These are phyloP conservation scores for Fusarium sp. DNA, from an alignment of 2,329 filamentous ascomycete species.

Conservation along the genomic window DNA sequence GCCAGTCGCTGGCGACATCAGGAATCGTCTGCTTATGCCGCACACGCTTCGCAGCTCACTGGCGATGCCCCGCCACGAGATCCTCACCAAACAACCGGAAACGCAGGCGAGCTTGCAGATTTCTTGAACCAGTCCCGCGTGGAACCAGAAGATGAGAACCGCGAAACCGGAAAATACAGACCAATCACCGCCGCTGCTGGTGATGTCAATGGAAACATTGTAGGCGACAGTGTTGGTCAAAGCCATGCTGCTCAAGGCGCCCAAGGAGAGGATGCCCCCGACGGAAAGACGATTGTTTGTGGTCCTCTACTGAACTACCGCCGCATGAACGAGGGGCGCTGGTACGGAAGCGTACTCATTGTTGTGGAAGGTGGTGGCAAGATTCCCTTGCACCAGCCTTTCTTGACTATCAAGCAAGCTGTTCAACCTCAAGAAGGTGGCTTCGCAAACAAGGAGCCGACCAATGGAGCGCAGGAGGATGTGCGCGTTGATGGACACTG, in stretches of 20 bases:
- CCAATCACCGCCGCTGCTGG: constrained; percentile 64
- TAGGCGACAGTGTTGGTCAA: constrained; percentile 43
- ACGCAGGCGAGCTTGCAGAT: constrained; percentile 65
- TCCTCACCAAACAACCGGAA: constrained; percentile 53
- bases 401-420: constrained; percentile 66
- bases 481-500: constrained; percentile 55
- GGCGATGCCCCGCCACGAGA: constrained; percentile 49
- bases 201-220: constrained; percentile 27
- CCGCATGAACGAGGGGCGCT: constrained; percentile 77
- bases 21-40: constrained; percentile 69
- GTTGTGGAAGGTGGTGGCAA: constrained; percentile 80
- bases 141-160: constrained; percentile 54
- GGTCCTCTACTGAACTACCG: constrained; percentile 85
- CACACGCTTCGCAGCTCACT: constrained; percentile 57
- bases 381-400: constrained; percentile 69
- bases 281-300: constrained; percentile 73
- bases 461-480: constrained; percentile 60
- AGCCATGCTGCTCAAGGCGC: constrained; percentile 46
- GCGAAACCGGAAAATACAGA: constrained; percentile 56
- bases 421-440: constrained; percentile 44
- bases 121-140: constrained; percentile 70
- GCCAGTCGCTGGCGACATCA: constrained; percentile 73
- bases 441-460: constrained; percentile 44
- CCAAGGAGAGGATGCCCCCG: constrained; percentile 47
- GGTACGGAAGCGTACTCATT: constrained; percentile 88